phyloP scores from a whole-genome alignment of 2,329 filamentous ascomycete species.

The Aureobasidium melanogenum region DNA sequence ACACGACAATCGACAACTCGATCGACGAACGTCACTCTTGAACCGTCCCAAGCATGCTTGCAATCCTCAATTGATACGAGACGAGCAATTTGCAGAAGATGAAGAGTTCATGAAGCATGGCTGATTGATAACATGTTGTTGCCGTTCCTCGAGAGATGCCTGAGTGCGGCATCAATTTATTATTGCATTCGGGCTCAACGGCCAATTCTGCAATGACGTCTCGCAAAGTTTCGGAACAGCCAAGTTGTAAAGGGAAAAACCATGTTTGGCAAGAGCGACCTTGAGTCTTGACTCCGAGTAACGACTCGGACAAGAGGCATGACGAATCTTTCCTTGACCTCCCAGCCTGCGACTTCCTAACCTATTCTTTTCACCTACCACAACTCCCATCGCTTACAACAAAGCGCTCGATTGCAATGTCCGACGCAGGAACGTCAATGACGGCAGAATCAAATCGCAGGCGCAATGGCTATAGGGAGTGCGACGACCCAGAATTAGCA shows the following conservation, averaged over 20 bases:
- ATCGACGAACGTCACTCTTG: too few relatives aligned
- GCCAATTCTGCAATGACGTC: not conserved
- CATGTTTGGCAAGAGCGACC: not conserved
- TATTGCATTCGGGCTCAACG: not conserved
- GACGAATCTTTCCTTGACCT: not conserved
- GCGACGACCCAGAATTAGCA: not conserved
- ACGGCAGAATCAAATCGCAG: not conserved
- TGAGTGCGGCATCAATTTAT: not conserved
- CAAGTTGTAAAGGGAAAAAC: not conserved
- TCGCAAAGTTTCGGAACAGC: not conserved
- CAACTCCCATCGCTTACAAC: not conserved
- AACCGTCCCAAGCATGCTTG: not conserved
- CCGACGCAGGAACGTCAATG: not conserved
- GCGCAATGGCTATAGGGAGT: not conserved
- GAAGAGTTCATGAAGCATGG: too few relatives aligned
- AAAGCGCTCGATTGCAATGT: not conserved
- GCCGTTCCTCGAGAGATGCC: not conserved
- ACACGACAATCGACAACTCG: not conserved
- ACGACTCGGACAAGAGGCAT: not conserved
- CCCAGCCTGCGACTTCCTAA: not conserved
- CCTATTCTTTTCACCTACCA: not conserved
- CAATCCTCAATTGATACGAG: not conserved
- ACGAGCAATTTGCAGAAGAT: too few relatives aligned
- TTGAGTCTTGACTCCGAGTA: not conserved
- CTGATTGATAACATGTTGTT: too few relatives aligned